Evolutionary conservation across 1,284 basidiomycete genomes (phyloP).

Genomic region (Leccinum variabile): DNA sequence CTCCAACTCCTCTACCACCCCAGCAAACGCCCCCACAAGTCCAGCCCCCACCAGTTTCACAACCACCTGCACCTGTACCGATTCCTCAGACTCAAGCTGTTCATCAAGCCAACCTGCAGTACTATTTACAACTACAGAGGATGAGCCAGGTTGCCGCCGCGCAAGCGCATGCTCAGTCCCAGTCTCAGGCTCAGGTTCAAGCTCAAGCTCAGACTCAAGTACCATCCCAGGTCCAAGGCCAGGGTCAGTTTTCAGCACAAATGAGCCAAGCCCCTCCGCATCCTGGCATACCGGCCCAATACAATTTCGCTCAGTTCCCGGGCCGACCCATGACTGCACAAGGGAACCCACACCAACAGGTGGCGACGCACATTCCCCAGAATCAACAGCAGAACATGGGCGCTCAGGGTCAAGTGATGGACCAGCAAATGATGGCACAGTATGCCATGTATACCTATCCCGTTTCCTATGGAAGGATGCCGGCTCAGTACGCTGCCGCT

Average conservation of each 20-base stretch:
- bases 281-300: slow-evolving; percentile 23
- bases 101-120: slow-evolving; percentile 13
- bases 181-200: slow-evolving; percentile 22
- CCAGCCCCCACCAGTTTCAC: slow-evolving; percentile 21
- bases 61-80: slow-evolving; percentile 8
- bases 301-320: slow-evolving; percentile 25
- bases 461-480: slow-evolving; percentile 28
- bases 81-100: slow-evolving; percentile 25
- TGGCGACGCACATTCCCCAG: slow-evolving; percentile 23
- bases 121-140: slow-evolving; percentile 21
- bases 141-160: slow-evolving; percentile 16
- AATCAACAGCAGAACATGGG: slow-evolving; percentile 26
- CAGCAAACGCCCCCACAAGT: slow-evolving; percentile 24
- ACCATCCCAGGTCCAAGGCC: slow-evolving; percentile 22
- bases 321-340: slow-evolving; percentile 24
- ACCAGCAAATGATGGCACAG: slow-evolving; percentile 36
- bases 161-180: not conserved
- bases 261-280: slow-evolving; percentile 27
- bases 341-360: slow-evolving; percentile 28
- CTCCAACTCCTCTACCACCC: slow-evolving; percentile 17
- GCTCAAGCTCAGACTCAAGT: slow-evolving; percentile 24
- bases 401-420: slow-evolving; percentile 26
- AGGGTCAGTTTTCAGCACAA: slow-evolving; percentile 27
- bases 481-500: slow-evolving; percentile 29
- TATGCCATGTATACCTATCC: slow-evolving; percentile 36